Base-by-base conservation (phyloP, 495 filamentous ascomycete species). In the Penicillium ucsense region DNA sequence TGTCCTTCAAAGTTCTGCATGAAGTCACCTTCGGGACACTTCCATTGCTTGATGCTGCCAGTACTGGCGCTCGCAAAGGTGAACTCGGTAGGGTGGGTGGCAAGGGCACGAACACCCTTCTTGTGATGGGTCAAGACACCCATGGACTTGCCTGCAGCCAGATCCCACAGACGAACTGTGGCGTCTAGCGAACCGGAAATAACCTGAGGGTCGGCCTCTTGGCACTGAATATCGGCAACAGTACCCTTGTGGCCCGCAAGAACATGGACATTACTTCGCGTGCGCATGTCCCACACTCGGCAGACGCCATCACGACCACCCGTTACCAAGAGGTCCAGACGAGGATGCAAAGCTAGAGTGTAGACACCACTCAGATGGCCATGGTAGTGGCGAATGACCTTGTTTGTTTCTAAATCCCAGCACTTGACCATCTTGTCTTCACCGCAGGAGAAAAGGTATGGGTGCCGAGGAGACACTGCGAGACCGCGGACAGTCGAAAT, bases 381-480 rank as follows among this genome's bases (percentile, higher is more conserved):
- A 68, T 99, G 94, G 66, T 97, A 97, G 65, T 99, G 91, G 32
- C 92, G 79, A 56, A 99, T 99, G 46, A 99, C 94, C 67, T 94
- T 95, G 65, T 99, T 99, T 6, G 88, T 92, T 62, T 99, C 94
- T 55, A 99, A 66, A 71, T 99, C 94, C 94, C 94, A 99, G 71
- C 94, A 97, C 68, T 97, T 97, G 34, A 99, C 94, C 89, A 95
- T 96, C 77, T 99, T 99, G 64, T 99, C 94, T 66, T 99, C 94
- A 43, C 87, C 94, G 56, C 94, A 97, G 9, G 88, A 94, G 66
- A 97, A 99, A 33, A 99, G 78, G 62, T 99, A 99, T 3, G 94
- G 94, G 65, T 99, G 94, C 43, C 94, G 74, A 10, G 89, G 86
- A 3, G 89, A 95, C 5, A 99, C 86, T 0, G 91, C 94, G 41